Base-by-base conservation (phyloP, 108 stramenopile genomes). In the Parietichytrium sp. region DNA sequence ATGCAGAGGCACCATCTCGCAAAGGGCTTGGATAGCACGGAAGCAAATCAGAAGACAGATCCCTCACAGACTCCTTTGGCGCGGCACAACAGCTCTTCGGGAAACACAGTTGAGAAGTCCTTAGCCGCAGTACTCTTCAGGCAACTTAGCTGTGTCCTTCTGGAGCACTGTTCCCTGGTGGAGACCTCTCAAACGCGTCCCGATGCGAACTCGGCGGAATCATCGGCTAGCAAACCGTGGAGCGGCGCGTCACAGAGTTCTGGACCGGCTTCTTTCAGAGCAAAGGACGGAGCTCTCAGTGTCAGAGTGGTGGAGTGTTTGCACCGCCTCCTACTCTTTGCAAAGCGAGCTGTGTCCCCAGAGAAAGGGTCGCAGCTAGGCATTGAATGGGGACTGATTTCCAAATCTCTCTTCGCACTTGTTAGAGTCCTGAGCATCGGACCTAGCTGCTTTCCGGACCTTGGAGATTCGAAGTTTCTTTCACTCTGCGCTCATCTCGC, bases 51-150 rank as follows among this genome's bases (percentile, higher is more conserved):
- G n/a, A n/a, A n/a, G n/a, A n/a, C n/a, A n/a, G n/a, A n/a, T n/a
- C n/a, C n/a, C n/a, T n/a, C n/a, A n/a, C n/a, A n/a, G n/a, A n/a
- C n/a, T n/a, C n/a, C n/a, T n/a, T n/a, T n/a, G n/a, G n/a, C n/a
- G n/a, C n/a, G n/a, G n/a, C n/a, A n/a, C n/a, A n/a, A n/a, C n/a
- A n/a, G n/a, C n/a, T n/a, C n/a, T n/a, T n/a, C n/a, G n/a, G n/a
- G n/a, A n/a, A n/a, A n/a, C n/a, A 42, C 45, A 23, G 61, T 72
- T 6, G 61, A 72, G 45, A 72, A 72, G 20, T 72, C 61, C 6
- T 42, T 72, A 10, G 61, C 61, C 20, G 61, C 61, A 0, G 20
- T 20, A 25, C 61, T 72, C 0, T 72, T 23, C 33, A 33, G 45
- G 6, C 61, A 72, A 45, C 10, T 72, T n/a, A 42, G 38, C 20